phyloP scores from a whole-genome alignment of 2,329 filamentous ascomycete genomes.

The Purpureocillium lavendulum region DNA sequence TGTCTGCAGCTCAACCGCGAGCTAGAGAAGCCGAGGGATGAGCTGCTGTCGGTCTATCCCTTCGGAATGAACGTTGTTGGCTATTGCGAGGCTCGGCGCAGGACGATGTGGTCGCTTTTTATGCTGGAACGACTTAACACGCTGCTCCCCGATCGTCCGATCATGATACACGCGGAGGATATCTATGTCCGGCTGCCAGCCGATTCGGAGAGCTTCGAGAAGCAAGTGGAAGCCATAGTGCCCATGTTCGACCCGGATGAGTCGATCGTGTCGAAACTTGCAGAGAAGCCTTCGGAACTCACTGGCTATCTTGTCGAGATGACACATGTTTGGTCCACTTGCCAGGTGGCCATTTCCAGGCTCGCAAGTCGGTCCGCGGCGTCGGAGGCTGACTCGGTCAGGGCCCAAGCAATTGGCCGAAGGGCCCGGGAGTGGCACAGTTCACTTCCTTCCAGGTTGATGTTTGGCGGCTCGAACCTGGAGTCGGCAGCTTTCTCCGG shows the following conservation, averaged over 20 bases:
- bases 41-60: slow-evolving; percentile 31
- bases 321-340: slow-evolving; percentile 56
- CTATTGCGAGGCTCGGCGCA: slow-evolving; percentile 57
- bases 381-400: slow-evolving; percentile 17
- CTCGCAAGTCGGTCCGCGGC: slow-evolving; percentile 19
- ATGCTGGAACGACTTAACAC: slow-evolving; percentile 60
- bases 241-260: slow-evolving; percentile 52
- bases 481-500: slow-evolving; percentile 44
- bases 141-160: slow-evolving; percentile 43
- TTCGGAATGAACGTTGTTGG: slow-evolving; percentile 49
- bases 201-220: slow-evolving; percentile 52
- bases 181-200: slow-evolving; percentile 60
- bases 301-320: slow-evolving; percentile 57
- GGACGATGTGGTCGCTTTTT: slow-evolving; percentile 66
- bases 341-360: slow-evolving; percentile 48
- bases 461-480: slow-evolving; percentile 48
- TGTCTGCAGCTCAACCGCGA: slow-evolving; percentile 58
- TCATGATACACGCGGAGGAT: slow-evolving; percentile 53
- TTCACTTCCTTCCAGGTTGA: slow-evolving; percentile 45
- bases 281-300: slow-evolving; percentile 29
- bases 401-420: slow-evolving; percentile 37
- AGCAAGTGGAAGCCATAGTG: slow-evolving; percentile 44
- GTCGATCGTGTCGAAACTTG: slow-evolving; percentile 11
- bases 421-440: slow-evolving; percentile 50
- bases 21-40: slow-evolving; percentile 36